These are phyloP conservation scores for Penicillium psychrofluorescens DNA, from an alignment of 495 filamentous ascomycete genomes.

Conservation along the genomic window DNA sequence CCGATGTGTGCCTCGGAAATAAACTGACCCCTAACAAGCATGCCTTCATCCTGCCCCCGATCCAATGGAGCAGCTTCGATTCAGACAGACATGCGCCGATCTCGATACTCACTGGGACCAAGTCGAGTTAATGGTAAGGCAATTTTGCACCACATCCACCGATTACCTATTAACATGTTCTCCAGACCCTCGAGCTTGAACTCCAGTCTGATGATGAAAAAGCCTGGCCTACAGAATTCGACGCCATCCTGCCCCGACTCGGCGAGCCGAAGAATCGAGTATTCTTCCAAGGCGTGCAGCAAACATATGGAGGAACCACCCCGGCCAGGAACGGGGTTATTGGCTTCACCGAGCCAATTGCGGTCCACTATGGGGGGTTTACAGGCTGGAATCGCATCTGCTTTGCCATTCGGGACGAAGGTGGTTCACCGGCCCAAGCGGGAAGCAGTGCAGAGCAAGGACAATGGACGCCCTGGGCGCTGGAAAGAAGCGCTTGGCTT, in stretches of 20 bases:
- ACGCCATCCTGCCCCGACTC: slow-evolving; percentile 7
- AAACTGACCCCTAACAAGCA: slow-evolving; percentile 13
- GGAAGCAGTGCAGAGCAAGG: not conserved
- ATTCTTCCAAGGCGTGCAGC: slow-evolving; percentile 21
- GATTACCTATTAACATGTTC: not conserved
- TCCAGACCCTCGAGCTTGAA: slow-evolving; percentile 18
- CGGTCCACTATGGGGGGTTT: slow-evolving; percentile 18
- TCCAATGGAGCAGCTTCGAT: slow-evolving; percentile 1
- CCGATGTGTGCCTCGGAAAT: no score
- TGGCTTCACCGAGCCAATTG: slow-evolving; percentile 24
- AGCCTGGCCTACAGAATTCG: slow-evolving; percentile 20
- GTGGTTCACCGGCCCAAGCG: no score
- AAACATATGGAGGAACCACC: not conserved
- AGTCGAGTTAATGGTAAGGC: slow-evolving; percentile 18
- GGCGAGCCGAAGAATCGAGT: not conserved
- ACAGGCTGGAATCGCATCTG: slow-evolving; percentile 37
- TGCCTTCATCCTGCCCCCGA: slow-evolving; percentile 25
- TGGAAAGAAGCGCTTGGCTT: slow-evolving; percentile 17
- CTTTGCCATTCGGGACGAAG: slow-evolving; percentile 22
- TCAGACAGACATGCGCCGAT: slow-evolving; percentile 25
- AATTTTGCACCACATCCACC: not conserved
- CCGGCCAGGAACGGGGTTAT: slow-evolving; percentile 11
- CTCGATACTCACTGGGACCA: slow-evolving; percentile 10
- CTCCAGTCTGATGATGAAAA: slow-evolving; percentile 1
- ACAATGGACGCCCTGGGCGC: slow-evolving; percentile 1